Conservation (phyloP, 345 rosid genomes). For the Murraya koenigii region DNA sequence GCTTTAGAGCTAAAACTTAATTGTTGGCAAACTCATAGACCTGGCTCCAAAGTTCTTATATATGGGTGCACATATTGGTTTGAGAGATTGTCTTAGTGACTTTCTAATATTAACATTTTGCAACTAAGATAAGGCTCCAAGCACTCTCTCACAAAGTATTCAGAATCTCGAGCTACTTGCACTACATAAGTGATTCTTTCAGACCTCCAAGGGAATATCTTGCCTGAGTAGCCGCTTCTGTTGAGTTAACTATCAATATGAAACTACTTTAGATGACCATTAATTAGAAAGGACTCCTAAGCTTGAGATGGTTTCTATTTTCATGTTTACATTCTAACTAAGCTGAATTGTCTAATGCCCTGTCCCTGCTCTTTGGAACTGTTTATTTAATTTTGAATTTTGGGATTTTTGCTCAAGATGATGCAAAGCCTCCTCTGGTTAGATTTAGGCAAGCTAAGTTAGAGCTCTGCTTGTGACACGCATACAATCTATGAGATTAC, state of each 20-base stretch:
- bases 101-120: background rate
- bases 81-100: background rate
- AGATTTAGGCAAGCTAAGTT: background rate
- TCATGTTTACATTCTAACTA: background rate
- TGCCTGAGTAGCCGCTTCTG: background rate
- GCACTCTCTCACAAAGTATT: background rate
- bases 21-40: background rate
- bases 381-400: background rate
- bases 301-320: background rate
- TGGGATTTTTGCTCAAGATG: background rate
- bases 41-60: background rate
- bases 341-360: background rate
- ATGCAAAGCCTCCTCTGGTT: background rate
- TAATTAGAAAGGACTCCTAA: background rate
- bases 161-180: background rate
- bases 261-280: background rate
- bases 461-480: background rate
- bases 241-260: background rate
- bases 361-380: background rate
- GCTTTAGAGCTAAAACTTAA: background rate
- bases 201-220: background rate
- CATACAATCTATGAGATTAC: background rate
- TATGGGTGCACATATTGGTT: background rate
- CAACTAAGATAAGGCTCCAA: background rate
- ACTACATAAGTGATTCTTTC: background rate